Evolutionary conservation across 257 asterid species (phyloP).

Genomic region (Scutellaria barbata): DNA sequence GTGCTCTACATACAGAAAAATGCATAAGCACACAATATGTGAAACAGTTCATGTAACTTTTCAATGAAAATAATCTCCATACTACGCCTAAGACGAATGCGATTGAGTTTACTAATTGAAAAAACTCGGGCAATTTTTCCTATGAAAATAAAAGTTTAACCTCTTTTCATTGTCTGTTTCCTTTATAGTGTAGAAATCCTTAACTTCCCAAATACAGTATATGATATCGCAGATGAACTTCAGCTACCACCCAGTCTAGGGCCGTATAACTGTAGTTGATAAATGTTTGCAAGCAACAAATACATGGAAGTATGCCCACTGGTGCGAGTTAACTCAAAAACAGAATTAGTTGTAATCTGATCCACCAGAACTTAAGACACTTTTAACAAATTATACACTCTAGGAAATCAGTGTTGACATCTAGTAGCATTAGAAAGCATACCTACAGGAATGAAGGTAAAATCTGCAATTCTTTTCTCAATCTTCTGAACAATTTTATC

Average conservation of each 20-base stretch:
- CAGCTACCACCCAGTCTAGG: constrained; percentile 18
- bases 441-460: constrained; percentile 96
- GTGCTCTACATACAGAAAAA: constrained; percentile 14
- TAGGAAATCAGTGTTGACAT: constrained; percentile 5
- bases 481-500: constrained; percentile 75
- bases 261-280: constrained; percentile 10
- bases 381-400: constrained; percentile 21
- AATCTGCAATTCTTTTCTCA: constrained; percentile 95
- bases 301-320: constrained; percentile 22
- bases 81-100: not conserved
- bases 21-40: not conserved
- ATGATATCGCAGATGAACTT: constrained; percentile 4
- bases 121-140: constrained; percentile 10
- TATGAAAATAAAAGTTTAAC: not conserved
- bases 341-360: constrained; percentile 18
- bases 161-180: not conserved
- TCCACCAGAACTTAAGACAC: constrained; percentile 1
- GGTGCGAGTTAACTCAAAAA: constrained; percentile 19
- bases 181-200: constrained; percentile 1
- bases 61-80: constrained; percentile 12
- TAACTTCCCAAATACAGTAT: constrained; percentile 11
- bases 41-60: constrained; percentile 17
- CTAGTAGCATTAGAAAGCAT: constrained; percentile 39
- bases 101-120: not conserved
- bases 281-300: constrained; percentile 24